These are phyloP conservation scores for Penicillium coprophilum DNA, from an alignment of 495 filamentous ascomycete genomes.

Conservation along the genomic window DNA sequence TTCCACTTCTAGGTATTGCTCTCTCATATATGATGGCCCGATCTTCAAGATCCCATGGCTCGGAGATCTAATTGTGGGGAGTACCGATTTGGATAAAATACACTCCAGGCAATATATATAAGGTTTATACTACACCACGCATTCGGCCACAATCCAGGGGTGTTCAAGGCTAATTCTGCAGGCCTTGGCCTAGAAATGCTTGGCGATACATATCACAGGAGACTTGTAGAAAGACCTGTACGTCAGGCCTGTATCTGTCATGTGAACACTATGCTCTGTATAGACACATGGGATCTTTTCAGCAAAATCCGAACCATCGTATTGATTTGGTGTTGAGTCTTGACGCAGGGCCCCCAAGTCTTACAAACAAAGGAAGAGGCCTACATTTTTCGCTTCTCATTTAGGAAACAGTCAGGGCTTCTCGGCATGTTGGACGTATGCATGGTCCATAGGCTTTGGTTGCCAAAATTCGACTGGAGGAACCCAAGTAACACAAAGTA, in stretches of 20 bases:
- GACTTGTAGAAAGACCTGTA: slow-evolving; percentile 1
- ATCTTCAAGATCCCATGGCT: slow-evolving; percentile 1
- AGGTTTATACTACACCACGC: not conserved
- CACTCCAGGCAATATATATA: not conserved
- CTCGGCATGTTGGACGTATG: too few species aligned
- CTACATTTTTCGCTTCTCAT: too few species aligned
- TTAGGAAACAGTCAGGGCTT: too few species aligned
- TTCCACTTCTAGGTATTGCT: not conserved
- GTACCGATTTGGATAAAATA: not conserved
- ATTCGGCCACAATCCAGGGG: not conserved
- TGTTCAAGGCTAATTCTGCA: not conserved
- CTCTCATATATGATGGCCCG: not conserved
- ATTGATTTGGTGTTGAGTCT: not conserved
- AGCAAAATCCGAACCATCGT: not conserved
- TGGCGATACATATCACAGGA: slow-evolving; percentile 3
- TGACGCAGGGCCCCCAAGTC: not conserved
- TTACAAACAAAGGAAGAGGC: too few species aligned
- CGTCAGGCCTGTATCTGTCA: not conserved
- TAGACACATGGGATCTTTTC: slow-evolving; percentile 6
- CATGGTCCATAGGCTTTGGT: too few species aligned
- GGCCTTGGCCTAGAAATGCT: not conserved
- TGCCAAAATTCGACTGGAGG: too few species aligned
- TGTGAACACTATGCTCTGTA: not conserved
- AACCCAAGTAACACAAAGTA: too few species aligned
- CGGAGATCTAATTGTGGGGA: slow-evolving; percentile 10